phyloP scores from a whole-genome alignment of 1,284 basidiomycete species.

The Amylostereum chailletii region DNA sequence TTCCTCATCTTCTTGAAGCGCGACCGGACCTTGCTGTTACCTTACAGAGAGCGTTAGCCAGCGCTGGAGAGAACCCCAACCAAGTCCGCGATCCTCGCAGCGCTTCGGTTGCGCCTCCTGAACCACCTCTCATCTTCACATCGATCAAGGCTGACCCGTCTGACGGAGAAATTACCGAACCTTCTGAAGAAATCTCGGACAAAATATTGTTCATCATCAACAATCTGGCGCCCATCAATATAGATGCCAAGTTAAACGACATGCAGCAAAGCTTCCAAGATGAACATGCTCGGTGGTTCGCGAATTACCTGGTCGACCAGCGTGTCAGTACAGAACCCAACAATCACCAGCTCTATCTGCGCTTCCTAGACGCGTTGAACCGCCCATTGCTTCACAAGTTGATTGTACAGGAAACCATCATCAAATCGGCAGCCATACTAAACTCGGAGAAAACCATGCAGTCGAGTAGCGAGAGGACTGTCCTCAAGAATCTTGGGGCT shows the following conservation, averaged over 20 bases:
- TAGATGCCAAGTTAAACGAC: slow-evolving; percentile 79
- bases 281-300: slow-evolving; percentile 89
- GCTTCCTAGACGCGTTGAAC: slow-evolving; percentile 82
- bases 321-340: slow-evolving; percentile 96
- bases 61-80: slow-evolving; percentile 32
- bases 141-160: slow-evolving; percentile 63
- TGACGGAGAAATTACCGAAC: slow-evolving; percentile 55
- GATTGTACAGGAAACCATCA: slow-evolving; percentile 88
- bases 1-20: slow-evolving; percentile 81
- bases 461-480: slow-evolving; percentile 76
- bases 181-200: slow-evolving; percentile 87
- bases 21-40: slow-evolving; percentile 79
- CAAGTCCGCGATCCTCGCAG: slow-evolving; percentile 30
- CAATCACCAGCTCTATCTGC: slow-evolving; percentile 92
- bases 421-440: slow-evolving; percentile 79
- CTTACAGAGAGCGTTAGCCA: slow-evolving; percentile 65
- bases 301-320: slow-evolving; percentile 94
- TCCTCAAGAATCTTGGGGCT: slow-evolving; percentile 89
- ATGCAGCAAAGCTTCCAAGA: slow-evolving; percentile 79
- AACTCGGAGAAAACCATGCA: slow-evolving; percentile 91
- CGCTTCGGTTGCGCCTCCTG: slow-evolving; percentile 26
- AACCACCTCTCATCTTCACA: slow-evolving; percentile 54
- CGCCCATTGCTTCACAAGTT: slow-evolving; percentile 60
- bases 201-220: slow-evolving; percentile 97
- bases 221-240: slow-evolving; percentile 92